These are phyloP conservation scores for Acacia crassicarpa DNA, from an alignment of 306 rosid species.

Conservation along the genomic window DNA sequence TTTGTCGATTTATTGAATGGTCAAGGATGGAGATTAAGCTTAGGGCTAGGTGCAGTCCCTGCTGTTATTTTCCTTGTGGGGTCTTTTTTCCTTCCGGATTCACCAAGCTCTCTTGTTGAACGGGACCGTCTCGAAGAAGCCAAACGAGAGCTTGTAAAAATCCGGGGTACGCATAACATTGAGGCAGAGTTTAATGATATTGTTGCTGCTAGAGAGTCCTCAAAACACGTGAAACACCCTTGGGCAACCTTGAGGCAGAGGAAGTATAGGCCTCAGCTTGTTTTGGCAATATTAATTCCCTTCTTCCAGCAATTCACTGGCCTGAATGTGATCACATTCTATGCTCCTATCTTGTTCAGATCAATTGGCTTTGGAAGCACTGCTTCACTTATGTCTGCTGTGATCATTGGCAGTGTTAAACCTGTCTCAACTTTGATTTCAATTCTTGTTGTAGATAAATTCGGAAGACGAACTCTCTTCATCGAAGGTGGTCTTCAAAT, in stretches of 20 bases:
- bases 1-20: conserved; percentile 54
- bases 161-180: conserved; percentile 51
- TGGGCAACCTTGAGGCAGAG: conserved; percentile 48
- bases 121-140: conserved; percentile 51
- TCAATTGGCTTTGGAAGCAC: conserved; percentile 70
- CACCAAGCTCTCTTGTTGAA: conserved; percentile 74
- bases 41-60: conserved; percentile 75
- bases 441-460: conserved; percentile 53
- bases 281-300: conserved; percentile 61
- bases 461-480: conserved; percentile 75
- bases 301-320: conserved; percentile 89
- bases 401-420: conserved; percentile 60
- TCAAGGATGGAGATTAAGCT: conserved; percentile 79
- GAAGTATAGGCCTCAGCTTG: conserved; percentile 74
- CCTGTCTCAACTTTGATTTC: conserved; percentile 48
- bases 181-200: conserved; percentile 66
- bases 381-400: conserved; percentile 66
- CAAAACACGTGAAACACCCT: conserved; percentile 50
- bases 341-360: conserved; percentile 79
- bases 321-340: conserved; percentile 72
- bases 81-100: conserved; percentile 60
- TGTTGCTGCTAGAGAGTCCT: conserved; percentile 56
- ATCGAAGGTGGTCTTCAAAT: conserved; percentile 75
- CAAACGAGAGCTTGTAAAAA: conserved; percentile 39
- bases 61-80: conserved; percentile 63